Percentiles rank a stretch among this genome's conserved stretches.
Evolutionary conservation across 2,329 filamentous ascomycete genomes (phyloP).

Genomic region (Pleoardoris graminearum): DNA sequence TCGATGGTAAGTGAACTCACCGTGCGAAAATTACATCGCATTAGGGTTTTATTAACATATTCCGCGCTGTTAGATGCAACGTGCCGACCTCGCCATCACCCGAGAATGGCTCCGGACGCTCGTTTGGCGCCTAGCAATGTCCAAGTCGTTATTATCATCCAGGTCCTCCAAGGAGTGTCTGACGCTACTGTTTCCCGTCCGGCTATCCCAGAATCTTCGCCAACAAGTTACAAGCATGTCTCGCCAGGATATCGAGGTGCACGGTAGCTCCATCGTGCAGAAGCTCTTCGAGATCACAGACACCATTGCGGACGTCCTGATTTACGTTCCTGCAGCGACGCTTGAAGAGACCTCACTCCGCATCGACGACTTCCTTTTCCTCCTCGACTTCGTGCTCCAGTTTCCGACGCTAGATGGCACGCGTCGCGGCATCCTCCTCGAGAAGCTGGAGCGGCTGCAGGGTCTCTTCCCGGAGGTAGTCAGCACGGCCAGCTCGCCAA

Average conservation of each 20-base stretch:
- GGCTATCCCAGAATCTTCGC: constrained; percentile 50
- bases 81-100: constrained; percentile 56
- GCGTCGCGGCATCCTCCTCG: constrained; percentile 50
- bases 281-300: constrained; percentile 65
- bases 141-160: constrained; percentile 51
- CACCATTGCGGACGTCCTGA: constrained; percentile 61
- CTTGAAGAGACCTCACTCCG: constrained; percentile 53
- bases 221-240: constrained; percentile 49
- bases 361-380: constrained; percentile 59
- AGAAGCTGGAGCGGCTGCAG: constrained; percentile 47
- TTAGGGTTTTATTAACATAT: too few relatives aligned
- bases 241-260: constrained; percentile 55
- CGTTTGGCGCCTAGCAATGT: constrained; percentile 56
- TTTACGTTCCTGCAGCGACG: constrained; percentile 55
- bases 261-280: constrained; percentile 60
- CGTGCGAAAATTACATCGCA: not conserved
- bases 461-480: constrained; percentile 42
- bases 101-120: constrained; percentile 55
- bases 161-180: constrained; percentile 43
- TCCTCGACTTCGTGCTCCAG: constrained; percentile 56
- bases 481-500: constrained; percentile 37
- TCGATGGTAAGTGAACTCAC: not conserved
- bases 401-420: constrained; percentile 55
- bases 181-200: constrained; percentile 52
- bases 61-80: constrained; percentile 52